Evolutionary conservation across 2,329 filamentous ascomycete species (phyloP).

Genomic region (Parastagonospora avenae): DNA sequence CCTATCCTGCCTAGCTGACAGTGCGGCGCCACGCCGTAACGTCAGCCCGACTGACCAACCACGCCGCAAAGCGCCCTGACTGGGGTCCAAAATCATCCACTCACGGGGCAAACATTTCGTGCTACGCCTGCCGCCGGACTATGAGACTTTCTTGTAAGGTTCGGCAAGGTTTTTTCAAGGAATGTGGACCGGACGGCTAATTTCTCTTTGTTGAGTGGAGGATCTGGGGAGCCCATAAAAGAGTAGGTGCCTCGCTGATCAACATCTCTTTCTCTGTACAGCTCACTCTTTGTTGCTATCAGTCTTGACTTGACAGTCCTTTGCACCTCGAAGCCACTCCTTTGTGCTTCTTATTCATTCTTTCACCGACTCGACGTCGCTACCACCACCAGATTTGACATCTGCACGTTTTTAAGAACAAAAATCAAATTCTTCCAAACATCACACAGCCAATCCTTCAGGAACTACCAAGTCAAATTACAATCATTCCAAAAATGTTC

Average conservation of each 20-base stretch:
- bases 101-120: constrained; percentile 1
- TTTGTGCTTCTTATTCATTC: constrained; percentile 6
- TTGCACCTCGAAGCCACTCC: constrained; percentile 1
- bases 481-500: constrained; percentile 17
- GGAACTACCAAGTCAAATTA: not conserved
- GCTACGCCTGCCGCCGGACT: constrained; percentile 11
- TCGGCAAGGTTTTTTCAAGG: not conserved
- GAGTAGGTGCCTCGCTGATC: not conserved
- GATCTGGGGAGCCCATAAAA: not conserved
- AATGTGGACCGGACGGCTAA: constrained; percentile 1
- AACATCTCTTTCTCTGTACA: not conserved
- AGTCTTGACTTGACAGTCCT: not conserved
- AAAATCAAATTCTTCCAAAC: not conserved
- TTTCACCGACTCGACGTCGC: constrained; percentile 1
- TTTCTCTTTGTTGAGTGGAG: constrained; percentile 1
- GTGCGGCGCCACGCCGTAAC: not conserved
- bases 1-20: not conserved
- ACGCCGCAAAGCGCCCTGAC: constrained; percentile 3
- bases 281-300: not conserved
- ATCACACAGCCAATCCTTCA: not conserved
- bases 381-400: not conserved
- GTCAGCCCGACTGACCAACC: constrained; percentile 11
- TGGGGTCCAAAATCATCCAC: constrained; percentile 5
- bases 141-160: not conserved
- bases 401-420: not conserved